phyloP scores from a whole-genome alignment of 345 rosid species.

The Eucalyptus polyanthemos region DNA sequence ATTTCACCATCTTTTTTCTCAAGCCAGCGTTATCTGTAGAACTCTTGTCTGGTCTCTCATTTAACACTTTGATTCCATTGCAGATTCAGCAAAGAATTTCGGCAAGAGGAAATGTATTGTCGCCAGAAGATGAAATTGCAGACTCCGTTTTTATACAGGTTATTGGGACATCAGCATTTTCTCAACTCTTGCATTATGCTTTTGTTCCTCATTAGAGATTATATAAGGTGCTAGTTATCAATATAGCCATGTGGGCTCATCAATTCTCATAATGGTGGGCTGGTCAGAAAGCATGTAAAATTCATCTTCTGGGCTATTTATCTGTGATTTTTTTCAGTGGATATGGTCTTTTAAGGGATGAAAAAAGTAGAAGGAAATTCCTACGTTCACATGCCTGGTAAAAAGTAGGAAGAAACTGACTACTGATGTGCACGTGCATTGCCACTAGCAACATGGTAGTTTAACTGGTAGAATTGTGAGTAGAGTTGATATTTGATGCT shows the following conservation, averaged over 20 bases:
- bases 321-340: background rate
- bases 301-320: background rate
- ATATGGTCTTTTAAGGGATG: background rate
- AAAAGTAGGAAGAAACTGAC: background rate
- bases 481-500: background rate
- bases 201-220: background rate
- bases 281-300: background rate
- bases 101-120: slow-evolving; percentile 51
- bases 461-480: background rate
- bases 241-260: background rate
- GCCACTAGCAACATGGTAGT: background rate
- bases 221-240: background rate
- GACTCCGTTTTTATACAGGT: slow-evolving; percentile 94
- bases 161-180: background rate
- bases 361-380: background rate
- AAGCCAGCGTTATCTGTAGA: background rate
- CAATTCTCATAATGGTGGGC: background rate
- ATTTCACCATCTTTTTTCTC: background rate
- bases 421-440: background rate
- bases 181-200: background rate
- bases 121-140: slow-evolving; percentile 83
- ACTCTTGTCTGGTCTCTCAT: background rate
- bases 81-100: slow-evolving; percentile 69
- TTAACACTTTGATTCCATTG: background rate
- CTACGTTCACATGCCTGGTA: background rate